phyloP scores from a whole-genome alignment of 1,139 yeast genomes.

The Fermentozyma sake region DNA sequence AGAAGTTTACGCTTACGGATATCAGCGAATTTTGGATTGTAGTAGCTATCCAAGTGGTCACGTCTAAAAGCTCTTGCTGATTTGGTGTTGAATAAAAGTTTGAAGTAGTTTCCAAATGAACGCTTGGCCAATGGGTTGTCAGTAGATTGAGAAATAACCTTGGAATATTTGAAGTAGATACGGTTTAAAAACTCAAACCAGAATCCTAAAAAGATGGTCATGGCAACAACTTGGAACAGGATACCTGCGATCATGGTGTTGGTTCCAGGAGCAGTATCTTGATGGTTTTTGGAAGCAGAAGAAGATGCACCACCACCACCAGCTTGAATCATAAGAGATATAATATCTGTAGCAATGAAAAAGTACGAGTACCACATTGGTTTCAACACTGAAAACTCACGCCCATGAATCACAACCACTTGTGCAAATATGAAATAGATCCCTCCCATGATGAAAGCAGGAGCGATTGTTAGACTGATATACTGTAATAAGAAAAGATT shows the following conservation, averaged over 20 bases:
- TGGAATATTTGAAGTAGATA: slow-evolving; percentile 33
- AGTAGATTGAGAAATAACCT: slow-evolving; percentile 10
- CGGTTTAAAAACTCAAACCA: slow-evolving; percentile 52
- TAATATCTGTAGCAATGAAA: slow-evolving; percentile 62
- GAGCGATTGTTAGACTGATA: slow-evolving; percentile 71
- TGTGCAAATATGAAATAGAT: slow-evolving; percentile 75
- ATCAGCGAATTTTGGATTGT: slow-evolving; percentile 35
- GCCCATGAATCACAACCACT: slow-evolving; percentile 65
- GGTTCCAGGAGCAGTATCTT: slow-evolving; percentile 51
- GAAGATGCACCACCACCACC: slow-evolving; percentile 81
- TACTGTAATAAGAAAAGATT: slow-evolving; percentile 60
- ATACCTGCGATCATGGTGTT: slow-evolving; percentile 82
- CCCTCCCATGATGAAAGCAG: slow-evolving; percentile 89
- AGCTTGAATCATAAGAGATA: slow-evolving; percentile 73
- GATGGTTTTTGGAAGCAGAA: slow-evolving; percentile 36
- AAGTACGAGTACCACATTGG: slow-evolving; percentile 76
- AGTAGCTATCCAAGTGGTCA: slow-evolving; percentile 24
- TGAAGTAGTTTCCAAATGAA: slow-evolving; percentile 23
- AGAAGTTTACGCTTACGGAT: slow-evolving; percentile 42
- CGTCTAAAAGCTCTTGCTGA: slow-evolving; percentile 19
- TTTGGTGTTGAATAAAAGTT: slow-evolving; percentile 24
- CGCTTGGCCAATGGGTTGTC: slow-evolving; percentile 21
- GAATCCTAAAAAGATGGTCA: slow-evolving; percentile 57
- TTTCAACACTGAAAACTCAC: slow-evolving; percentile 52
- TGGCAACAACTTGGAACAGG: slow-evolving; percentile 70